These are phyloP conservation scores for Aspergillus asperescens DNA, from an alignment of 495 filamentous ascomycete genomes.

Conservation along the genomic window DNA sequence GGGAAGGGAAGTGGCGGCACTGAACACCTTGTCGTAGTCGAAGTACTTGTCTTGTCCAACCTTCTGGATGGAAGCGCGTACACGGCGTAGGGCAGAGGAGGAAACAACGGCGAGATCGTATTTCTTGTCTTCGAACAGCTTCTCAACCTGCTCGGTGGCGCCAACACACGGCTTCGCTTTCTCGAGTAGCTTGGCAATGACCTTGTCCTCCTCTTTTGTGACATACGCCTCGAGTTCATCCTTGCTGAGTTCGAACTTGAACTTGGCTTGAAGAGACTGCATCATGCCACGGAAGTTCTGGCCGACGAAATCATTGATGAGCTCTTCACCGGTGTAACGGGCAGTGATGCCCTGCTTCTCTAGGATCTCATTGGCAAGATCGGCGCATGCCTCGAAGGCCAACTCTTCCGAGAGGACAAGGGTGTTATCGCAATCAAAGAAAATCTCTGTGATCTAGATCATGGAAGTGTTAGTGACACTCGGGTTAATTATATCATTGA, in stretches of 20 bases:
- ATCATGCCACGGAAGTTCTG: constrained; percentile 97
- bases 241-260: constrained; percentile 59
- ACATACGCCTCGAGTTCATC: constrained; percentile 75
- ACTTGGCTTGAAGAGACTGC: constrained; percentile 66
- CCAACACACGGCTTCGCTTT: constrained; percentile 73
- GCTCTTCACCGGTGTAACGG: constrained; percentile 72
- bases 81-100: constrained; percentile 71
- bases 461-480: constrained; percentile 16
- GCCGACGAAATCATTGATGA: constrained; percentile 87
- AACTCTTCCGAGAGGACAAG: constrained; percentile 87
- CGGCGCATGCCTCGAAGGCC: constrained; percentile 91
- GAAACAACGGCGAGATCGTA: constrained; percentile 82
- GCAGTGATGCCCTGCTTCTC: constrained; percentile 56
- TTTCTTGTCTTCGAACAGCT: constrained; percentile 54
- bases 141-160: constrained; percentile 61
- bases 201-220: constrained; percentile 70
- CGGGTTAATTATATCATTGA: constrained; percentile 1
- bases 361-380: constrained; percentile 88
- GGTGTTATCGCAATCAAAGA: constrained; percentile 98
- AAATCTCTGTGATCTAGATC: constrained; percentile 67
- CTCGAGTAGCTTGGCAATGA: constrained; percentile 70
- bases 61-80: constrained; percentile 75
- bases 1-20: constrained; percentile 71
- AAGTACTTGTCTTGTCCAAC: constrained; percentile 78
- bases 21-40: constrained; percentile 67